Evolutionary conservation across 148 eudicot species (phyloP), one percentile per base, ranked within the genome.

Genomic region (Fallopia convolvulus): DNA sequence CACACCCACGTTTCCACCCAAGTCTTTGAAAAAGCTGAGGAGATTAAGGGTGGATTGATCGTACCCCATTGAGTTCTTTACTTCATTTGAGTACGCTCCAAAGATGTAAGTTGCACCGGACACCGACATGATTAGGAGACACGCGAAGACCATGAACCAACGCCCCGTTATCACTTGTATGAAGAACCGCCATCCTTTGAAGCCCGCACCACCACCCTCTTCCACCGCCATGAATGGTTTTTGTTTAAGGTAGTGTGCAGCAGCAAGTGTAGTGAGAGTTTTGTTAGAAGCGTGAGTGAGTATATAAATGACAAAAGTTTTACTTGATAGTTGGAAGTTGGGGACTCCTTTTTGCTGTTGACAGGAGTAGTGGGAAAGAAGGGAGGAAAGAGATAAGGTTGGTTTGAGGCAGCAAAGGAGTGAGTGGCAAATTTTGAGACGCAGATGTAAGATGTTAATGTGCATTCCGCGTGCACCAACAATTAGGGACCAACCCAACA

Each of bases 101-200:
- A 76, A 76, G 48, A 76, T 36, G 33, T 76, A 76, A 8, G 78
- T 76, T 2, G 78, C 68, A 2, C 78, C 78, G 7, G 68, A 30
- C 0, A 55, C 26, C 5, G 78, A 55, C 68, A 76, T 52, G 68
- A 76, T 76, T 11, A 76, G 66, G 17, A 76, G 44, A 3, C 44
- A n/a, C 3, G 49, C 78, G 50, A 76, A 76, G 8, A 76, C 70
- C 78, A 76, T 76, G 78, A 76, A 76, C 68, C 66, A 76, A 3
- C 78, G 78, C 5, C 78, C 78, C 17, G 20, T 15, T 15, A 76
- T 23, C 30, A 76, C 48, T 41, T 76, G 78, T 7, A 76, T 4
- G 10, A 68, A 36, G 44, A 68, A 68, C 6, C 72, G 5, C 3
- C 47, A 44, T 44, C 47, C 47, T 26, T 26, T 26, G 30, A 26